A percentile compares a stretch with the other conserved stretches of the same genome.
Conservation (phyloP, 345 rosid species). For the Gossypium sturtianum region DNA sequence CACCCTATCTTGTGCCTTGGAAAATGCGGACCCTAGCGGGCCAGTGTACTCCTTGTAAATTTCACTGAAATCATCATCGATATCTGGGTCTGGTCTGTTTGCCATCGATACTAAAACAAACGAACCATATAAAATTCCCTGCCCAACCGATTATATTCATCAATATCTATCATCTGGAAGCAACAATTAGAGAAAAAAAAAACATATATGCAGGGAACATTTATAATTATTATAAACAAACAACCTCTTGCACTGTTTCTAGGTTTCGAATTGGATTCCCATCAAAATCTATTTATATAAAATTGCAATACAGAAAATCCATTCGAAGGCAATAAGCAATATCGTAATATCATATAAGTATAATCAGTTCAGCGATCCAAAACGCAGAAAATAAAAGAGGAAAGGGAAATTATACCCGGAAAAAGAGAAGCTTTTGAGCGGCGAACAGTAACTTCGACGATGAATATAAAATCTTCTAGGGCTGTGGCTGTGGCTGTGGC, state of each 20-base stretch:
- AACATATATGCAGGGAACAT: background rate
- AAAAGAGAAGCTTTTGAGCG: constrained; percentile 10
- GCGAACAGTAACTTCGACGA: background rate
- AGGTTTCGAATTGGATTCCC: background rate
- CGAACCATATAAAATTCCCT: constrained; percentile 16
- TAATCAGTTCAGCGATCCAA: background rate
- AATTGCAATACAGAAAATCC: background rate
- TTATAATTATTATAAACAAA: background rate
- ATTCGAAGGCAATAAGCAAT: background rate
- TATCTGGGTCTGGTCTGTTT: constrained; percentile 64
- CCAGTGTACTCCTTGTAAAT: constrained; percentile 97
- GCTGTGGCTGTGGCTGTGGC: constrained; percentile 16
- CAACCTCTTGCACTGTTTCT: background rate
- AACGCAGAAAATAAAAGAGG: background rate
- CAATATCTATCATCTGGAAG: background rate
- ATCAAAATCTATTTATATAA: background rate
- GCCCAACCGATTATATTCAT: constrained; percentile 9
- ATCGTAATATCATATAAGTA: background rate
- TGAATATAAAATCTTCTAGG: constrained; percentile 15
- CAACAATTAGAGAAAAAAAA: background rate
- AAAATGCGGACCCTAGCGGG: constrained; percentile 40
- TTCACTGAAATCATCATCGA: constrained; percentile 90
- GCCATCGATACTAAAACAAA: constrained; percentile 43
- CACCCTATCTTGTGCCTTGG: constrained; percentile 40
- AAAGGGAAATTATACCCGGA: constrained; percentile 15